A percentile compares a stretch with the other conserved stretches of the same genome.
phyloP scores from a whole-genome alignment of 2,329 filamentous ascomycete species.

The Diaporthe humulicola region DNA sequence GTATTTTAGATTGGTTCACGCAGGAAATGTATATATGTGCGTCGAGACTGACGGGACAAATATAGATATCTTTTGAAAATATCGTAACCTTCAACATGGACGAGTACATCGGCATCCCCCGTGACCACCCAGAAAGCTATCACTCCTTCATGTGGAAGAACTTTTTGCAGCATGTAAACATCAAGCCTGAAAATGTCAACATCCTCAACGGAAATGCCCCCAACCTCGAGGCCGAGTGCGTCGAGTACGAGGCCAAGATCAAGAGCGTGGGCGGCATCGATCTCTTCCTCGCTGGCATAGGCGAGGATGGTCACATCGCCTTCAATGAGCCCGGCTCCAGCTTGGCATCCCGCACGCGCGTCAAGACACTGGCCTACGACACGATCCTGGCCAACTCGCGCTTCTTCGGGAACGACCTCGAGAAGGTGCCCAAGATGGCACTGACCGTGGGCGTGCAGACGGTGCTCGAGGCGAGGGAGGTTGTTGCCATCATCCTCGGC shows the following conservation, averaged over 20 bases:
- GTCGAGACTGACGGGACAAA: background rate
- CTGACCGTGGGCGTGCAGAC: slow-evolving; percentile 71
- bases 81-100: slow-evolving; percentile 80
- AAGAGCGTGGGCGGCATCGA: slow-evolving; percentile 78
- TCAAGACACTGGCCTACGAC: slow-evolving; percentile 84
- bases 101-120: slow-evolving; percentile 80
- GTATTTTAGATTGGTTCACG: too few relatives aligned
- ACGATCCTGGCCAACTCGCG: slow-evolving; percentile 82
- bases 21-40: background rate
- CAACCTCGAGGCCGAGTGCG: slow-evolving; percentile 78
- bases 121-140: slow-evolving; percentile 82
- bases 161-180: slow-evolving; percentile 82
- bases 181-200: slow-evolving; percentile 77
- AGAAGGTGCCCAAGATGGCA: slow-evolving; percentile 77
- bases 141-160: slow-evolving; percentile 88
- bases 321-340: slow-evolving; percentile 86
- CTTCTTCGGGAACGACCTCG: slow-evolving; percentile 77
- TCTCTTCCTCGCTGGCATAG: slow-evolving; percentile 82
- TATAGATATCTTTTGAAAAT: slow-evolving; percentile 65
- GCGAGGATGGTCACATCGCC: slow-evolving; percentile 83
- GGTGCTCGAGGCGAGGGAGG: slow-evolving; percentile 77
- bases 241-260: slow-evolving; percentile 80
- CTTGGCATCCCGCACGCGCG: slow-evolving; percentile 76
- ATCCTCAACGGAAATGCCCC: slow-evolving; percentile 80
- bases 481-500: slow-evolving; percentile 80